Conservation (phyloP, 2,329 filamentous ascomycete genomes). For the Sporothrix curviconia region DNA sequence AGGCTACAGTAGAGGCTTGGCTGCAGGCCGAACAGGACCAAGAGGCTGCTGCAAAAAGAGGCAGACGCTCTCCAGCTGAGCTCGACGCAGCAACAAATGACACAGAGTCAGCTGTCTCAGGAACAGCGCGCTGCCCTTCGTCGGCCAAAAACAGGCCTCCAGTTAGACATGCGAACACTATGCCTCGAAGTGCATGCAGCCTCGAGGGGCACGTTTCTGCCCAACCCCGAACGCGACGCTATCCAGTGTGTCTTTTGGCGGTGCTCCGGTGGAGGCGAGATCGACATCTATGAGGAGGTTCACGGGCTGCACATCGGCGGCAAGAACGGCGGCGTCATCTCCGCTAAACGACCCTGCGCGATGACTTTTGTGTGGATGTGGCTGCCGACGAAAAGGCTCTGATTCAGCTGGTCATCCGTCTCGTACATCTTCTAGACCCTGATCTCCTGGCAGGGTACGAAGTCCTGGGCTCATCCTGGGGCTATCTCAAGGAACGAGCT, state of each 20-base stretch:
- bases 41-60: slow-evolving; percentile 19
- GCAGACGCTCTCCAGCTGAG: background rate
- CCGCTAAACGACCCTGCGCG: slow-evolving; percentile 53
- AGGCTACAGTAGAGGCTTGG: slow-evolving; percentile 65
- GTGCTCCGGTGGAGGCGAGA: slow-evolving; percentile 49
- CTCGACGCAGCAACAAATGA: background rate
- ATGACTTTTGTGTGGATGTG: slow-evolving; percentile 59
- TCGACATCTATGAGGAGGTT: background rate
- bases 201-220: slow-evolving; percentile 69
- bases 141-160: background rate
- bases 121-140: background rate
- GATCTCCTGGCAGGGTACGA: slow-evolving; percentile 94
- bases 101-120: background rate
- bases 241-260: slow-evolving; percentile 89
- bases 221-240: slow-evolving; percentile 86
- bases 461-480: slow-evolving; percentile 90
- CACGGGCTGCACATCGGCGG: slow-evolving; percentile 30
- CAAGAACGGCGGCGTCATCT: slow-evolving; percentile 60
- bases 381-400: slow-evolving; percentile 80
- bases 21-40: slow-evolving; percentile 36
- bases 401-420: slow-evolving; percentile 76
- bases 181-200: slow-evolving; percentile 90
- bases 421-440: slow-evolving; percentile 78
- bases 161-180: slow-evolving; percentile 93
- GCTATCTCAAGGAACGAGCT: slow-evolving; percentile 87